Conservation (phyloP, 148 eudicot species). For the Oxyria digyna region DNA sequence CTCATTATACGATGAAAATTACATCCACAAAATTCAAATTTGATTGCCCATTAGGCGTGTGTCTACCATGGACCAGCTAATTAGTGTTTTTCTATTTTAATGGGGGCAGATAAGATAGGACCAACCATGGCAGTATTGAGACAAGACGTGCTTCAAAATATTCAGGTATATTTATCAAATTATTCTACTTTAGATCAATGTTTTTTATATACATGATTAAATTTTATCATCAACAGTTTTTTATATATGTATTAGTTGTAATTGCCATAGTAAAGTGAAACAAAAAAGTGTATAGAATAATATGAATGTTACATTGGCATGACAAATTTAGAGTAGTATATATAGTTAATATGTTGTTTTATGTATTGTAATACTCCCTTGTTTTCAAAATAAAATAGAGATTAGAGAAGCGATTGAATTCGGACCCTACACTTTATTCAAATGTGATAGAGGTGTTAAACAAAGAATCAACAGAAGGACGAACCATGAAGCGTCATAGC, state of each 20-base stretch:
- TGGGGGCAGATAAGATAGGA: slow-evolving; percentile 4
- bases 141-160: slow-evolving; percentile 1
- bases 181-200: background rate
- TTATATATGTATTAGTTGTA: background rate
- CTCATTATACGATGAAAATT: background rate
- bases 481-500: slow-evolving; percentile 42
- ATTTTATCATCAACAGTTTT: too few species aligned
- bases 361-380: too few species aligned
- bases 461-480: slow-evolving; percentile 56
- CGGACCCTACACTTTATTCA: slow-evolving; percentile 41
- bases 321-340: too few species aligned
- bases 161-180: background rate
- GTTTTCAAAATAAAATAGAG: slow-evolving; percentile 26
- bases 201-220: background rate
- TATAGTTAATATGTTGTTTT: background rate
- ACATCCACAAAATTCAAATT: background rate
- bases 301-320: too few species aligned
- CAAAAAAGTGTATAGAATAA: background rate
- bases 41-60: background rate
- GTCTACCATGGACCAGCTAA: background rate
- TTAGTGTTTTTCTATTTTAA: background rate
- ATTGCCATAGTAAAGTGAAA: background rate
- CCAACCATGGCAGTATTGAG: background rate
- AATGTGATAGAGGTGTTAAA: slow-evolving; percentile 65
- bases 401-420: slow-evolving; percentile 54